phyloP scores from a whole-genome alignment of 192 early-diverging fungal genomes.

The Entrophospora sp. region DNA sequence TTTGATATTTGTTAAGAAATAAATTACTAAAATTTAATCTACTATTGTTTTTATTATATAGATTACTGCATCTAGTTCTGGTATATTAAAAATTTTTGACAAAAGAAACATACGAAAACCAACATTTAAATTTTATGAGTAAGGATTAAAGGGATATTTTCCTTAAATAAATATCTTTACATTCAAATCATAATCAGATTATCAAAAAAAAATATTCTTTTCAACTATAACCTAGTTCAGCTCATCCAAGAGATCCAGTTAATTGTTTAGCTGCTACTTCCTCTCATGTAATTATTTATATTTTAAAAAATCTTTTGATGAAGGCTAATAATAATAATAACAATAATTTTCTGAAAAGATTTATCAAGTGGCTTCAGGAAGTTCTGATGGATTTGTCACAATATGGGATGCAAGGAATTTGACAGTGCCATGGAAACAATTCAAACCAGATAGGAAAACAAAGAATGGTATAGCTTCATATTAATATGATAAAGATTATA shows the following conservation, averaged over 20 bases:
- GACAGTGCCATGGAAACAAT: background rate
- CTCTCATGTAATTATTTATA: background rate
- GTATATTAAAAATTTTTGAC: constrained; percentile 21
- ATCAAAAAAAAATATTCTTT: no score
- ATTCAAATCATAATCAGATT: background rate
- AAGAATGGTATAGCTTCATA: background rate
- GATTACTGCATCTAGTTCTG: constrained; percentile 11
- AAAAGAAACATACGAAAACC: background rate
- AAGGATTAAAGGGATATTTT: background rate
- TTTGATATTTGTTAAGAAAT: background rate
- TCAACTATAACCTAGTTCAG: background rate
- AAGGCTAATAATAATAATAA: background rate
- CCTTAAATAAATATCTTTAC: background rate
- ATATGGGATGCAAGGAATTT: constrained; percentile 22
- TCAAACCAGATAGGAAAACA: background rate
- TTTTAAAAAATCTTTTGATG: background rate
- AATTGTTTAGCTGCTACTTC: constrained; percentile 18
- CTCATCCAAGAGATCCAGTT: background rate
- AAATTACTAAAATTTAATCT: background rate
- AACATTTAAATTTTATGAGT: constrained; percentile 7
- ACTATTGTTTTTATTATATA: background rate
- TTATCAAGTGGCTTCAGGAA: constrained; percentile 9
- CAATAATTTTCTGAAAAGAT: background rate
- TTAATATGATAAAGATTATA: background rate
- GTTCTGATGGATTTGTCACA: constrained; percentile 16